Base-by-base conservation (phyloP, 257 asterid genomes). In the Nicotiana undulata region DNA sequence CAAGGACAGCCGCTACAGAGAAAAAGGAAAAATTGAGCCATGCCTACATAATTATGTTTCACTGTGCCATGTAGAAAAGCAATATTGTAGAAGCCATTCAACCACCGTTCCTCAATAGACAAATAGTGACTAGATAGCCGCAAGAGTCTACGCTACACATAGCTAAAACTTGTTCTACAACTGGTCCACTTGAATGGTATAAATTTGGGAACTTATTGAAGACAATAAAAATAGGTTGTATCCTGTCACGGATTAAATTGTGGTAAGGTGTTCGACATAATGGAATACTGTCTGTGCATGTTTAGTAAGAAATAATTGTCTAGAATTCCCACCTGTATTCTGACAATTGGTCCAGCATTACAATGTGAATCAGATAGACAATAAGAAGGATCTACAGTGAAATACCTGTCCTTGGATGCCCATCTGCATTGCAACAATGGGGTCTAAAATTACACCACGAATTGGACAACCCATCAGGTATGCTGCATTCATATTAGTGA, bases 331-430 rank as follows among this genome's bases (percentile, higher is more conserved):
- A 70, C 44, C 13, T 70, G 77, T 72, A 22, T 44, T 72, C 15
- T 46, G 24, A 72, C 37, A 44, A 46, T 18, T 44, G 58, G 56
- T 22, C 34, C 34, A 70, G 77, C 77, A 22, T 70, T 70, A 70
- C 34, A 70, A 34, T 40, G 6, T 11, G 58, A 12, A 40, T 28
- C 52, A 70, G 58, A 46, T 55, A 72, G 37, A 22, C 60, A 44
- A 72, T 72, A 1, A 46, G 37, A 72, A 22, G 37, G 37, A 72
- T 72, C 77, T 72, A 46, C 37, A 44, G 37, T 46, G 58, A 80
- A 72, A 77, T 90, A 95, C 99, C 99, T 95, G 99, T 55, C 99
- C 99, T 88, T 93, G 94, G 82, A 95, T 95, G 79, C 98, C 97
- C 98, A 93, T 93, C 85, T 93, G 97, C 90, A 93, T 86, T 56